Evolutionary conservation across 371 early-diverging fungal species (phyloP), one percentile per base, ranked within the genome.

Genomic region (Blyttiomyces sp.): DNA sequence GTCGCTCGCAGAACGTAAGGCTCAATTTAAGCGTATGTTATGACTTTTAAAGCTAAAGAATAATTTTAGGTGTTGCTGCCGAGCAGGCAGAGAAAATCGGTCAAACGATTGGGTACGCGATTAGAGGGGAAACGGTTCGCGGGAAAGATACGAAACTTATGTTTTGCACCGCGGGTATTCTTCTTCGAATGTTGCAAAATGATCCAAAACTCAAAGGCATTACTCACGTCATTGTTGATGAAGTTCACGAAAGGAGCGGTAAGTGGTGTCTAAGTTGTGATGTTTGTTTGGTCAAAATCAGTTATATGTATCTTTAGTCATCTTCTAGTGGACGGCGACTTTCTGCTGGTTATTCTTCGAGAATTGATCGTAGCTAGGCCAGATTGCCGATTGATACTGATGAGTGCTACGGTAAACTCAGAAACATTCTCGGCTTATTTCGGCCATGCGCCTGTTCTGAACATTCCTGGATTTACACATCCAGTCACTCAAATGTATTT

Each of bases 401-500:
- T 76, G 83, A 71, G 70, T 44, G 82, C 83, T 9, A 80, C 78
- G 5, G 60, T 81, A 43, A 61, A 81, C 45, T 63, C 69, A 9
- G 62, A 69, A 11, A 54, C 59, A 3, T 76, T 84, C 46, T 71
- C 74, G 27, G 30, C 43, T 0, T 81, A 77, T 66, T 81, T 84
- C 33, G 76, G 66, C 3, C 67, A 63, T 19, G 83, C 87, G 13
- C 88, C 89, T 23, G 79, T 81, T 16, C 71, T 89, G 43, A 75
- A 86, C 39, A 88, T 92, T 57, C 88, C 90, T 45, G 89, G 90
- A 6, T 87, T 84, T 64, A 88, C 87, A 0, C 86, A 87, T 68
- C 90, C 90, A n/a, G 90, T 92, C 0, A 69, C 81, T 50, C 88
- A 89, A 53, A 69, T 80, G 52, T 82, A 17, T 6, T n/a, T n/a